Conservation (phyloP, 2,329 filamentous ascomycete genomes). For the Cordyceps cateniannulata region DNA sequence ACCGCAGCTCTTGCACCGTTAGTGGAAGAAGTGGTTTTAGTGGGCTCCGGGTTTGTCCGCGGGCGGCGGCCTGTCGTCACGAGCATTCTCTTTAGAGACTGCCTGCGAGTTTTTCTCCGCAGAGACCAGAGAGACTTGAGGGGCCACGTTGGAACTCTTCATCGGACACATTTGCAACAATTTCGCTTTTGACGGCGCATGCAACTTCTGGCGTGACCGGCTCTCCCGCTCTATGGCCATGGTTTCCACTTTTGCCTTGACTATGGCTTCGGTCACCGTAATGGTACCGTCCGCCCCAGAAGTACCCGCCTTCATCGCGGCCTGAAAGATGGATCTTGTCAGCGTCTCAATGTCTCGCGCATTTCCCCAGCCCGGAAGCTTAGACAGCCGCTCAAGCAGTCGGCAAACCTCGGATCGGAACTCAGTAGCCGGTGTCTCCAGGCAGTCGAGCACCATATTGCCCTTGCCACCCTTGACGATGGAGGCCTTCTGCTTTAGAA, state of each 20-base stretch:
- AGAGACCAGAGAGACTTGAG: conserved; percentile 2
- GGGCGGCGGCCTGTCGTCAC: background rate
- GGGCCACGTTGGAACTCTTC: conserved; percentile 13
- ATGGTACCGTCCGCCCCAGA: conserved; percentile 14
- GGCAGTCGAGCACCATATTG: conserved; percentile 21
- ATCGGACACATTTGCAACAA: conserved; percentile 15
- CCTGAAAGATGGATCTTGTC: conserved; percentile 41
- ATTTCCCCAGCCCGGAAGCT: conserved; percentile 52
- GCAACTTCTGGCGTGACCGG: background rate
- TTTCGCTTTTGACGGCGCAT: background rate
- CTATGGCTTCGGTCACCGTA: conserved; percentile 15
- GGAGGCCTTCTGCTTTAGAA: conserved; percentile 27
- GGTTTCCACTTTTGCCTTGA: conserved; percentile 17
- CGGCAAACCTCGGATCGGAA: conserved; percentile 15
- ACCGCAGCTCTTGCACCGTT: background rate
- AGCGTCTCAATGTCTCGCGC: conserved; percentile 55
- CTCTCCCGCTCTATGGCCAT: conserved; percentile 20
- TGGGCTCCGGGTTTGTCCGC: background rate
- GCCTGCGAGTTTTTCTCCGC: background rate
- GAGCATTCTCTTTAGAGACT: background rate
- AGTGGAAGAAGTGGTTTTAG: background rate
- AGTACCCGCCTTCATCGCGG: conserved; percentile 19
- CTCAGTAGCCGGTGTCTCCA: conserved; percentile 15
- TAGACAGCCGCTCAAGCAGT: conserved; percentile 34
- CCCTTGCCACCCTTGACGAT: conserved; percentile 15